Conservation (phyloP, 106 monocot genomes). For the Acanthochlamys bracteata region DNA sequence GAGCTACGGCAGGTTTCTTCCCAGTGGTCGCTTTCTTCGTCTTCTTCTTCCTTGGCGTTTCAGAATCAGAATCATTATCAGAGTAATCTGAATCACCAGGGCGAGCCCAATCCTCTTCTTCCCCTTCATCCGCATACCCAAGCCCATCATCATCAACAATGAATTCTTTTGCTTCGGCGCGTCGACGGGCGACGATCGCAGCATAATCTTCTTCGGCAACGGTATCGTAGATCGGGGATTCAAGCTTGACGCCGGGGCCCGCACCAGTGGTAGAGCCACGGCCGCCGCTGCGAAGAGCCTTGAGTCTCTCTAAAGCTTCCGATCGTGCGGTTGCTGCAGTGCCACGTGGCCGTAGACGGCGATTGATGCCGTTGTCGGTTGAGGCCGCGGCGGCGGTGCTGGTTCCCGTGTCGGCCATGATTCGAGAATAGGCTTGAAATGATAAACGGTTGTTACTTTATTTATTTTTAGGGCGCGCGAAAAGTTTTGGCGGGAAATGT, state of each 20-base stretch:
- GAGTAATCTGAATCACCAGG: slow-evolving; percentile 44
- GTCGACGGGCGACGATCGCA: slow-evolving; percentile 65
- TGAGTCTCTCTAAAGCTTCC: slow-evolving; percentile 72
- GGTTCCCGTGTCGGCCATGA: neutral
- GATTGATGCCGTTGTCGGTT: slow-evolving; percentile 25
- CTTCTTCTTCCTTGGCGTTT: slow-evolving; percentile 22
- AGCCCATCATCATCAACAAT: slow-evolving; percentile 89
- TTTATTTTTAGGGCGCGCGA: no score
- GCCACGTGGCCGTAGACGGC: slow-evolving; percentile 38
- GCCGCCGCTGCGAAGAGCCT: slow-evolving; percentile 40
- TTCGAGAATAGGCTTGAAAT: no score
- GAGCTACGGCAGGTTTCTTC: slow-evolving; percentile 15
- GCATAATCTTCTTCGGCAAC: slow-evolving; percentile 72
- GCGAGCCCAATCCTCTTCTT: slow-evolving; percentile 91
- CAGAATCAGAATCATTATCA: slow-evolving; percentile 7
- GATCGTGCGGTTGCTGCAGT: slow-evolving; percentile 31
- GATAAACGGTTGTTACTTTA: no score
- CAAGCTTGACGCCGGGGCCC: slow-evolving; percentile 57
- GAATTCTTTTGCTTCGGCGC: slow-evolving; percentile 54
- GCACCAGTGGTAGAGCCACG: slow-evolving; percentile 24
- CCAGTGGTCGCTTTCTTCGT: neutral
- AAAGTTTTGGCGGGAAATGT: no score
- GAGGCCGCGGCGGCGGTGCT: slow-evolving; percentile 27
- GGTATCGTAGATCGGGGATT: slow-evolving; percentile 88
- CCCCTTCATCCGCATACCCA: slow-evolving; percentile 84